These are phyloP conservation scores for Microstegium vimineum DNA, from an alignment of 176 grass and related monocot species.

Conservation along the genomic window DNA sequence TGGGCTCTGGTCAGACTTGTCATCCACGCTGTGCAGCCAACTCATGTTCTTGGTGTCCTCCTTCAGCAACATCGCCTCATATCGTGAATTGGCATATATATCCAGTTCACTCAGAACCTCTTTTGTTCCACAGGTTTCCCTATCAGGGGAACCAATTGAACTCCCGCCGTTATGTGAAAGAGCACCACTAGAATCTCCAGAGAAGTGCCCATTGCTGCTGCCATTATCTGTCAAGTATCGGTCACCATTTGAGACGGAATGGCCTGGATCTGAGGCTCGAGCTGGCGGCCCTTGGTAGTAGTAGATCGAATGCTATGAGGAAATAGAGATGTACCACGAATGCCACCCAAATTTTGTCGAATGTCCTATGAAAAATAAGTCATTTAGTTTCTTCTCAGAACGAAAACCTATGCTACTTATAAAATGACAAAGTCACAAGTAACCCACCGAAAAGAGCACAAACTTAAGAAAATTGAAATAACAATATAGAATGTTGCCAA, in stretches of 20 bases:
- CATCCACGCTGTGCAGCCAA: constrained; percentile 77
- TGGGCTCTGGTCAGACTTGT: constrained; percentile 74
- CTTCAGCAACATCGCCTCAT: constrained; percentile 79
- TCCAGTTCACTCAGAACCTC: constrained; percentile 73
- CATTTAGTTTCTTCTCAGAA: constrained; percentile 10
- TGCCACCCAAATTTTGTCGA: constrained; percentile 78
- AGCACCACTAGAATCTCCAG: constrained; percentile 40
- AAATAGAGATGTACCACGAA: constrained; percentile 72
- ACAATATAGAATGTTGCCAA: neutral
- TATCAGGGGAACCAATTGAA: constrained; percentile 53
- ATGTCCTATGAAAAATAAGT: constrained; percentile 61
- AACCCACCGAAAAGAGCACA: neutral
- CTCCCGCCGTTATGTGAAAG: constrained; percentile 44
- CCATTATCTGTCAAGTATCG: constrained; percentile 40
- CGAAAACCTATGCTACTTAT: neutral
- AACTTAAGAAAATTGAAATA: neutral
- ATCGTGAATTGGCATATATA: constrained; percentile 58
- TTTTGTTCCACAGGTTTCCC: constrained; percentile 56
- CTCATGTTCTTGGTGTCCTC: constrained; percentile 74
- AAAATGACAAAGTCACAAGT: neutral
- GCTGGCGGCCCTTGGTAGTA: constrained; percentile 42
- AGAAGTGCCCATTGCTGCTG: constrained; percentile 41
- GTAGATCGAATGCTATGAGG: constrained; percentile 88
- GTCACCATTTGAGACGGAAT: constrained; percentile 40
- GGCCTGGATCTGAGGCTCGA: constrained; percentile 50